Evolutionary conservation across 129 eudicot species (phyloP), one percentile per base, ranked within the genome.

Genomic region (Silybum marianum): DNA sequence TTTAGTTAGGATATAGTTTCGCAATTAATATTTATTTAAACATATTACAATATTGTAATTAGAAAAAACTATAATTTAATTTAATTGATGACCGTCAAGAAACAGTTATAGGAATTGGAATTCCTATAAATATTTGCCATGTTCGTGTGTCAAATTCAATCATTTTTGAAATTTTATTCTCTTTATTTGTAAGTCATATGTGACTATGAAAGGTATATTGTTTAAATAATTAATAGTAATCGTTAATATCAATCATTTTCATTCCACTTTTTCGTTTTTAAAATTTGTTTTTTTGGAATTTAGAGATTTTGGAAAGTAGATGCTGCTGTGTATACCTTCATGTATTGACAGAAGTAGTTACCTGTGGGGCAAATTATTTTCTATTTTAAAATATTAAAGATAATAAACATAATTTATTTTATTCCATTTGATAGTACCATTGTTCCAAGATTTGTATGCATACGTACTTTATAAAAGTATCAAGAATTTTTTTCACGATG

Each of bases 321-420:
- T 38, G 73, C 65, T 77, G 39, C 16, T 40, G 30, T 67, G 72
- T 63, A 77, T 63, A 38, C 65, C 32, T 77, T 38, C 62, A 77
- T 36, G 72, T 62, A 63, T 38, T 63, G 73, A 65, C 81, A 78
- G 81, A 65, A 78, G 81, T 44, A 40, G 81, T 67, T 78, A 40
- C 66, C 24, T 67, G 69, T 40, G 39, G 66, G 21, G 39, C 81
- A 39, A 44, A 21, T 68, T 42, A 6, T 16, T 42, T n/a, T 40
- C 9, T n/a, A 36, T 12, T 21, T 23, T 78, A 40, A 39, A 38
- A 36, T 62, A 22, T 36, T 34, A 16, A 19, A 54, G 63, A 54
- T 58, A 19, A 58, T 58, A 58, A 58, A 58, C 18, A n/a, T 34
- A 13, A 13, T 62, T 13, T 76, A 23, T 30, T 77, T 36, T 21